These are phyloP conservation scores for Albifimbria verrucaria DNA, from an alignment of 2,329 filamentous ascomycete genomes.

Conservation along the genomic window DNA sequence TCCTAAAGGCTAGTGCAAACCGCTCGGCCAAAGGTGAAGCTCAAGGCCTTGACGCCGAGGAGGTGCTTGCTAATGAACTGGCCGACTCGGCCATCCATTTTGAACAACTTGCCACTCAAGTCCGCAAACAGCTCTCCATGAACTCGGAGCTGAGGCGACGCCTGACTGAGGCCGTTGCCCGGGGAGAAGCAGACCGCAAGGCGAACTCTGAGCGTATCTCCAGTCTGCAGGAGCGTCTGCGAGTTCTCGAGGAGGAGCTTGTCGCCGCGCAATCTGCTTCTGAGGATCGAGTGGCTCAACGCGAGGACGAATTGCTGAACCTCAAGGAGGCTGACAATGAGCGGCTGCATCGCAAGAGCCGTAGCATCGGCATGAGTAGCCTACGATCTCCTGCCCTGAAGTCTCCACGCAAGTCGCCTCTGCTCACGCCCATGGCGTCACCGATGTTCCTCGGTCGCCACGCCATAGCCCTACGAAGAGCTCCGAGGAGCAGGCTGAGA, in stretches of 20 bases:
- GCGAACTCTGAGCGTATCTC: slow-evolving; percentile 79
- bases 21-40: slow-evolving; percentile 55
- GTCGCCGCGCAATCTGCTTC: slow-evolving; percentile 79
- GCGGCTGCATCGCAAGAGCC: slow-evolving; percentile 72
- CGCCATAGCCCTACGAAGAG: slow-evolving; percentile 59
- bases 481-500: slow-evolving; percentile 69
- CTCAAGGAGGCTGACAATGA: slow-evolving; percentile 74
- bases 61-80: slow-evolving; percentile 65
- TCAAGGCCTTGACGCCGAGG: slow-evolving; percentile 55
- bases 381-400: slow-evolving; percentile 28
- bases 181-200: slow-evolving; percentile 81
- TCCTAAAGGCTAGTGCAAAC: slow-evolving; percentile 60
- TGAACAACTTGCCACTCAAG: slow-evolving; percentile 74
- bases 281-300: slow-evolving; percentile 76
- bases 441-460: slow-evolving; percentile 30
- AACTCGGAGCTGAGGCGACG: slow-evolving; percentile 75
- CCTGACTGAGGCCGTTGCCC: slow-evolving; percentile 73
- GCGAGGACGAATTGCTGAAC: slow-evolving; percentile 79
- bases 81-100: slow-evolving; percentile 71
- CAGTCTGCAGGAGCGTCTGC: slow-evolving; percentile 76
- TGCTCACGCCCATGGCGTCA: slow-evolving; percentile 30
- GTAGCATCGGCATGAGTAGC: slow-evolving; percentile 30
- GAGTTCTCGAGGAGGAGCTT: slow-evolving; percentile 78
- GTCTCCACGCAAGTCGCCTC: slow-evolving; percentile 27
- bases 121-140: slow-evolving; percentile 73